phyloP scores from a whole-genome alignment of 352 stramenopile species.

The Phytophthora podocarpi region DNA sequence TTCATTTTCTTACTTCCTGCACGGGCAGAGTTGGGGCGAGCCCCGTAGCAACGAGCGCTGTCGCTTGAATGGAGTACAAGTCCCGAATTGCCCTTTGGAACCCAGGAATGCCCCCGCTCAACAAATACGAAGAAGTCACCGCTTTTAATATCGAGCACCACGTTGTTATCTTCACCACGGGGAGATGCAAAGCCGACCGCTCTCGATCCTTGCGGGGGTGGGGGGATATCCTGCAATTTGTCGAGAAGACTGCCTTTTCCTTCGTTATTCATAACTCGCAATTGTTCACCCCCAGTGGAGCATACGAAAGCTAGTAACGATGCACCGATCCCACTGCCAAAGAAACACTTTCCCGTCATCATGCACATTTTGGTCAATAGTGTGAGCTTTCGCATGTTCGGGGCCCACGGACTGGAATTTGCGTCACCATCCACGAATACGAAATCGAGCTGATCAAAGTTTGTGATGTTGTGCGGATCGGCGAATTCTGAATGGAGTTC shows the following conservation, averaged over 20 bases:
- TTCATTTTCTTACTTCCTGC: slow-evolving; percentile 55
- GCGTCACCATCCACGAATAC: slow-evolving; percentile 77
- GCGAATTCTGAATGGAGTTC: slow-evolving; percentile 76
- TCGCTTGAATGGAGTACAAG: slow-evolving; percentile 74
- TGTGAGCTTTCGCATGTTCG: slow-evolving; percentile 61
- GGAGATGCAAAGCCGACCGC: slow-evolving; percentile 22
- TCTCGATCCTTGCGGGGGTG: slow-evolving; percentile 27
- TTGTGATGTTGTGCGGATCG: slow-evolving; percentile 67
- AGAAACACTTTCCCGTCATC: slow-evolving; percentile 88
- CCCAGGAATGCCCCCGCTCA: slow-evolving; percentile 42
- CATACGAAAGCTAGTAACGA: slow-evolving; percentile 69
- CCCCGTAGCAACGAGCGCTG: slow-evolving; percentile 56
- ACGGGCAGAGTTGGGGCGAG: slow-evolving; percentile 63
- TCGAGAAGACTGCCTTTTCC: slow-evolving; percentile 56
- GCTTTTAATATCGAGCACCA: slow-evolving; percentile 72
- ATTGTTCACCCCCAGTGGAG: slow-evolving; percentile 65
- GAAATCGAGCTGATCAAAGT: slow-evolving; percentile 85
- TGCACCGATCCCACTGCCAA: slow-evolving; percentile 64
- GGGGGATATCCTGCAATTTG: slow-evolving; percentile 43
- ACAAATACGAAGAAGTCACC: slow-evolving; percentile 76
- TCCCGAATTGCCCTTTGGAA: slow-evolving; percentile 78
- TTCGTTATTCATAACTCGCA: slow-evolving; percentile 69
- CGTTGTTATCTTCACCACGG: slow-evolving; percentile 26
- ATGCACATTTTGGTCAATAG: slow-evolving; percentile 86
- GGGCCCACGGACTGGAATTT: slow-evolving; percentile 66